Base-by-base conservation (phyloP, 805 yeast genomes). In the Pichia insulana region DNA sequence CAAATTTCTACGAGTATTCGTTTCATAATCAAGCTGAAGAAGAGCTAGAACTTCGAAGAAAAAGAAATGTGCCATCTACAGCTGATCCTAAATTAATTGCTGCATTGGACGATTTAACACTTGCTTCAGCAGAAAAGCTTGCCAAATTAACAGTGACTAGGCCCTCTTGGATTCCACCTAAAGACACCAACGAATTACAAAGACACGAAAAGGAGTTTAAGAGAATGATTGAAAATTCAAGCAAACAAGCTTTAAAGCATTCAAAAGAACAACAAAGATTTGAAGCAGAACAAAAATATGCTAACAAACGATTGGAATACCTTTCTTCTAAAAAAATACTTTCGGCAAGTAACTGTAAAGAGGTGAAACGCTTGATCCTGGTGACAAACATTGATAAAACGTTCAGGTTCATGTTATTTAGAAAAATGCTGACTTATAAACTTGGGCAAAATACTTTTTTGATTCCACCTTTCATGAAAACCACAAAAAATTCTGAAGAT, bases 151-250 rank as follows among this genome's bases (percentile, higher is more conserved):
- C 80, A 40, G 76, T 75, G 35, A 72, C 86, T 1, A 68, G 89
- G 50, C 89, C 89, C 3, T 71, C 77, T 39, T 78, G 85, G 73
- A 57, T 80, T 36, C 89, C 89, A 6, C 87, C 87, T 6, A 81
- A 81, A 55, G 64, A 67, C 32, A 53, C 62, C 3, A 56, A 54
- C 11, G 89, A 81, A 52, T 69, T 69, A 34, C 56, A 63, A 28
- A 67, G 67, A 43, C 89, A 81, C 53, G 78, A 77, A 50, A 65
- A 62, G 37, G 79, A 80, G 53, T 70, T 80, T 42, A 62, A 69
- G 31, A 53, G 54, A 18, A 50, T 66, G 43, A 57, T 66, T 16
- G 61, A 63, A 16, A 46, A 52, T 18, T 58, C 65, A 4, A 67
- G 67, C 1, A 50, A 53, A 35, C 49, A 52, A 22, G 45, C 63